Conservation (phyloP, 1,284 basidiomycete genomes). For the Cryptococcus sp. region DNA sequence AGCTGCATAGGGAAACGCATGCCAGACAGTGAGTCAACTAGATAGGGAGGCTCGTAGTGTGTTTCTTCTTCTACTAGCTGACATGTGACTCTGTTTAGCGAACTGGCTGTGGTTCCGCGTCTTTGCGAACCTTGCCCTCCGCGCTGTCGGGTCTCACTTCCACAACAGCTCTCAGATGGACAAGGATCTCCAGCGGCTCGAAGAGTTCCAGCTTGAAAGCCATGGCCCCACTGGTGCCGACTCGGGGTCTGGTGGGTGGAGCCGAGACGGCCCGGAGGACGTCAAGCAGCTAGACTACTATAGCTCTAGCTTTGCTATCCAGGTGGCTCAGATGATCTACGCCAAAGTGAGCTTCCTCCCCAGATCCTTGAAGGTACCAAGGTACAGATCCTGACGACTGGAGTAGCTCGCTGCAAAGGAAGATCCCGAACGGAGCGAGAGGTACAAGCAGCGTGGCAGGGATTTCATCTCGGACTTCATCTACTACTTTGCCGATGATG, state of each 20-base stretch:
- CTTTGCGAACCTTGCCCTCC: constrained; percentile 70
- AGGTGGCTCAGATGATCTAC: constrained; percentile 68
- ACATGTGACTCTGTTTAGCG: constrained; percentile 47
- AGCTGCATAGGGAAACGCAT: constrained; percentile 68
- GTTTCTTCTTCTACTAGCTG: too few species aligned
- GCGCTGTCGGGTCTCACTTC: constrained; percentile 59
- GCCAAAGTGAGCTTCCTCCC: constrained; percentile 52
- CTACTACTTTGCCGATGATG: constrained; percentile 69
- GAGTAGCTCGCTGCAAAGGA: constrained; percentile 56
- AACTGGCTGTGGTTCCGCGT: constrained; percentile 81
- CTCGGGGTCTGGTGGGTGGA: constrained; percentile 58
- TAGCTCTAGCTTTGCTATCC: constrained; percentile 73
- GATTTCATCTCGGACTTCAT: constrained; percentile 67
- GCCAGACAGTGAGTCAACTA: constrained; percentile 48
- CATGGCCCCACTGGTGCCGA: constrained; percentile 48
- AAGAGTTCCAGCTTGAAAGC: constrained; percentile 67
- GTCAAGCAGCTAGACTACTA: constrained; percentile 76
- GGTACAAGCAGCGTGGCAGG: constrained; percentile 62
- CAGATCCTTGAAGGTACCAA: neutral
- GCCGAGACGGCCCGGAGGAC: constrained; percentile 69
- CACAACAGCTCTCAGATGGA: constrained; percentile 64
- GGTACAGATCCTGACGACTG: neutral
- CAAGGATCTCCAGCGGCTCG: constrained; percentile 68
- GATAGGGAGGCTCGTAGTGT: too few species aligned
- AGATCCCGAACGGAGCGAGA: constrained; percentile 63